phyloP scores from a whole-genome alignment of 78 protist species.

The Pigoraptor vietnamica region DNA sequence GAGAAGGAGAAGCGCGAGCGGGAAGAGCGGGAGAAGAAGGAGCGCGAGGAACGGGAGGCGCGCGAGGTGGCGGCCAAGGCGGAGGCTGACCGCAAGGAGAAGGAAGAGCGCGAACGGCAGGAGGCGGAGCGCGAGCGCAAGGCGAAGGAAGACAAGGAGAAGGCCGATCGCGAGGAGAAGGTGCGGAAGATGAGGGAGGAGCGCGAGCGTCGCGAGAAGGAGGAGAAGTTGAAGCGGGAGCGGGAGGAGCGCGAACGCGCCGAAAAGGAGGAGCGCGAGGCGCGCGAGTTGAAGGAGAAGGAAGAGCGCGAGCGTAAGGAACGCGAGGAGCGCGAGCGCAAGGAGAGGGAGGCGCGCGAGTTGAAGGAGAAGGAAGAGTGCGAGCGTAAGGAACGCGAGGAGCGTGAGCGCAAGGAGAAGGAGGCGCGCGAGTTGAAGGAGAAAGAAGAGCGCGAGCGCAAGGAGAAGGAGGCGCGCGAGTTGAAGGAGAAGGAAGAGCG shows the following conservation, averaged over 20 bases:
- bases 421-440: not conserved
- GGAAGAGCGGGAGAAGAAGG: not conserved
- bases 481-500: not conserved
- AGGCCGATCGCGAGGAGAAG: not conserved
- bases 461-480: not conserved
- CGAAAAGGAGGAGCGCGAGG: not conserved
- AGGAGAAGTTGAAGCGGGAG: not conserved
- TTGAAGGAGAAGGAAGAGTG: not conserved
- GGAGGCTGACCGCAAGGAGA: not conserved
- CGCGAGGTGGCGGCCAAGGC: not conserved
- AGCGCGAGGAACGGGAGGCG: not conserved
- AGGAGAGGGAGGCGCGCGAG: not conserved
- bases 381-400: not conserved
- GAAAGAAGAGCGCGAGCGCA: not conserved
- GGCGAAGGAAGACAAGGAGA: not conserved
- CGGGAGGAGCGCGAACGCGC: not conserved
- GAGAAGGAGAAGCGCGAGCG: not conserved
- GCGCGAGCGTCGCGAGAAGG: not conserved
- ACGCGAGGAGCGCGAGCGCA: not conserved
- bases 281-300: not conserved
- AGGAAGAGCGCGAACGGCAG: not conserved
- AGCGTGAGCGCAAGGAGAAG: not conserved
- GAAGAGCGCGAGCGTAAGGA: not conserved
- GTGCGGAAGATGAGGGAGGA: not conserved
- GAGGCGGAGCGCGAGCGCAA: not conserved